These are phyloP conservation scores for Lipomyces yamanashiensis DNA, from an alignment of 805 yeast genomes.

Conservation along the genomic window DNA sequence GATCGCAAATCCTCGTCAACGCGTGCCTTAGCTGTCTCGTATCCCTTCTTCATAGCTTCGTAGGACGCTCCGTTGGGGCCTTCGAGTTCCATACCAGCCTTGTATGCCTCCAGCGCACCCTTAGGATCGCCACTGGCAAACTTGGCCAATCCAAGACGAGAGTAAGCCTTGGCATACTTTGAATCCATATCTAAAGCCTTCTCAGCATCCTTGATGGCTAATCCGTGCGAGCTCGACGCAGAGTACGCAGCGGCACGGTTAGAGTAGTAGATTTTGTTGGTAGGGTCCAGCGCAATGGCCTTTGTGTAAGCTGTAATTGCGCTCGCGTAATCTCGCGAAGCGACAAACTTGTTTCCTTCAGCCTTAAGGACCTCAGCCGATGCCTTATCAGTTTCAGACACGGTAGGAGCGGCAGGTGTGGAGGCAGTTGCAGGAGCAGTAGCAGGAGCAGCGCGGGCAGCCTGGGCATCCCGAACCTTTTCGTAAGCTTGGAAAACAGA, in stretches of 20 bases:
- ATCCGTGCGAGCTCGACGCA: constrained; percentile 70
- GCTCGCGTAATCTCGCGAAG: constrained; percentile 65
- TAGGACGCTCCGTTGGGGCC: constrained; percentile 68
- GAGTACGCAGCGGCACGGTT: constrained; percentile 98
- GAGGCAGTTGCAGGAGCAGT: constrained; percentile 37
- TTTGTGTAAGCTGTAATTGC: constrained; percentile 81
- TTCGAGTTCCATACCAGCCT: constrained; percentile 83
- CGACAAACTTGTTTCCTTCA: constrained; percentile 90
- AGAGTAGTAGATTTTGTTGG: constrained; percentile 82
- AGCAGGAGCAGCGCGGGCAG: constrained; percentile 35
- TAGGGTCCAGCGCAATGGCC: constrained; percentile 71
- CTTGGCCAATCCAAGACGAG: constrained; percentile 91
- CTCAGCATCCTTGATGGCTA: constrained; percentile 83
- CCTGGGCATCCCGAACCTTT: constrained; percentile 34
- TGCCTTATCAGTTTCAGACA: constrained; percentile 56
- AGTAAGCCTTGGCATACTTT: constrained; percentile 85
- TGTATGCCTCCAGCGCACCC: constrained; percentile 88
- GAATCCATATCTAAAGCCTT: constrained; percentile 80
- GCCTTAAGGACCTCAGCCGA: constrained; percentile 83
- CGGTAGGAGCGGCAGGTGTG: constrained; percentile 39
- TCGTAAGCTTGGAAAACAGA: constrained; percentile 55
- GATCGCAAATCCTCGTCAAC: constrained; percentile 65
- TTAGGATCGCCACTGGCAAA: constrained; percentile 93
- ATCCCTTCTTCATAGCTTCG: constrained; percentile 90
- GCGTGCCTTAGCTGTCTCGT: constrained; percentile 88